Base-by-base conservation (phyloP, 164 flowering plant species). In the Kingdonia uniflora region DNA sequence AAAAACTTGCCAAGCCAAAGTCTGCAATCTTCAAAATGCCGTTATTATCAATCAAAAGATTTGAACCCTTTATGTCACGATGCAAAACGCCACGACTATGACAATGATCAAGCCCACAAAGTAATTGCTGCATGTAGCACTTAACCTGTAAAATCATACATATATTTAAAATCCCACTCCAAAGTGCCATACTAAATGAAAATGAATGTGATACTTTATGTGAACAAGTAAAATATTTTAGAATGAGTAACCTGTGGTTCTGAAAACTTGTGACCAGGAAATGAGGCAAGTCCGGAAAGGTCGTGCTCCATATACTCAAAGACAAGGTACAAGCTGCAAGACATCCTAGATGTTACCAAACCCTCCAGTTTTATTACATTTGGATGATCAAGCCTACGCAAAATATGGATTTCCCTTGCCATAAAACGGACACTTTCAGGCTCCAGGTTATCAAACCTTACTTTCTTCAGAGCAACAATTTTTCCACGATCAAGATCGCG, bases 271-370 rank as follows among this genome's bases (percentile, higher is more conserved):
- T 77, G 68, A 49, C 86, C 80, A 35, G 95, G 82, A 42, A 65
- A 75, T 19, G 92, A 76, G 29, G 87, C 90, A 56, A 89, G 90
- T 11, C 97, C 97, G 11, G 97, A 79, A 53, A 89, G 72, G 73
- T 89, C 97, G 69, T 89, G 97, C 56, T 89, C 97, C 97, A 89
- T 89, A 65, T 89, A 89, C 71, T 89, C 97, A 63, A 89, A 89
- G 26, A 89, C 87, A 65, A 89, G 90, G 58, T 86, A 89, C 70
- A 89, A 74, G 74, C 87, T 89, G 71, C 84, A 75, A 33, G 97
- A 89, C 84, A 81, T 84, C 67, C 89, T 73, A 41, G 97, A 89
- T 16, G 95, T 82, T 26, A 89, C 87, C 29, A 89, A 67, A 54
- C 95, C 95, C 70, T 89, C 96, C 52, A 91, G 67, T 64, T 91